phyloP scores from a whole-genome alignment of 176 grass and related monocot genomes.

The Saccharum spontaneum region DNA sequence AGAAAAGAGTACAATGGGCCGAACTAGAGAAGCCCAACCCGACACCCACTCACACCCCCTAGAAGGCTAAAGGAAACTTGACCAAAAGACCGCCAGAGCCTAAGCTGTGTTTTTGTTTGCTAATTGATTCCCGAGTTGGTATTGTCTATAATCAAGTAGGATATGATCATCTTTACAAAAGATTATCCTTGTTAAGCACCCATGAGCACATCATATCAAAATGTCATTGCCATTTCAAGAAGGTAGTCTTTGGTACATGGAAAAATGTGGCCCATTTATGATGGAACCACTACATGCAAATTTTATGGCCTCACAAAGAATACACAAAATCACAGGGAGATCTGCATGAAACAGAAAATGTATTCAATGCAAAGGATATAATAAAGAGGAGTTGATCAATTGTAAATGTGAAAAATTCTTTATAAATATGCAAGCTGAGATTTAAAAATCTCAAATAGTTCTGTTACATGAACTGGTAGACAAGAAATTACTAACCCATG shows the following conservation, averaged over 20 bases:
- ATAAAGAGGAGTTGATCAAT: background rate
- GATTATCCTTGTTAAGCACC: conserved; percentile 17
- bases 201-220: conserved; percentile 19
- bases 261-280: background rate
- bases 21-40: background rate
- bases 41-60: background rate
- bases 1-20: background rate
- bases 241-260: background rate
- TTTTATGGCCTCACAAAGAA: background rate
- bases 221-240: background rate
- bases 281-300: conserved; percentile 11
- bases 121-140: background rate
- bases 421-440: background rate
- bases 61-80: background rate
- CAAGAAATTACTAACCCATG: conserved; percentile 3
- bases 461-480: background rate
- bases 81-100: background rate
- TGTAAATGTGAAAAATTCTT: background rate
- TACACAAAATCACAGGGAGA: background rate
- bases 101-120: conserved; percentile 17
- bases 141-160: conserved; percentile 3
- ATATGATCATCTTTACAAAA: conserved; percentile 1
- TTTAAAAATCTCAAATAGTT: background rate
- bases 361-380: background rate
- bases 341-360: background rate